Conservation (phyloP, 139 green algal genomes). For the Volvox africanus region DNA sequence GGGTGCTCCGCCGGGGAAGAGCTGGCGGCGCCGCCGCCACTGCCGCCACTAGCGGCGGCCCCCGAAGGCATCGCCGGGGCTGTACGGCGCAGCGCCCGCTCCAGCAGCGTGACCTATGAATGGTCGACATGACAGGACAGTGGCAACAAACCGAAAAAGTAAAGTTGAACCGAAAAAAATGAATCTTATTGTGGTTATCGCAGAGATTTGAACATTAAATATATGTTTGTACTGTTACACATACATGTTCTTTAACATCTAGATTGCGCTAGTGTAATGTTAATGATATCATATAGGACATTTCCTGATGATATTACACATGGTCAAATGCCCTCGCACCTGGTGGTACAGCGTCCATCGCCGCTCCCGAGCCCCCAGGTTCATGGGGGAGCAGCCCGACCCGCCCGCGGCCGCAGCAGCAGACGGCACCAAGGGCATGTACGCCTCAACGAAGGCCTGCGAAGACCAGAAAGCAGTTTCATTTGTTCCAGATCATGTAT, state of each 20-base stretch:
- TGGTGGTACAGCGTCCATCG: conserved; percentile 80
- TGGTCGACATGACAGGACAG: too few species aligned
- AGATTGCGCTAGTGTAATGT: too few species aligned
- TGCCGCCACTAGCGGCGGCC: background rate
- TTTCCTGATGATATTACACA: too few species aligned
- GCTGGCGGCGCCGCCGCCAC: background rate
- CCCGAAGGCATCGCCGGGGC: background rate
- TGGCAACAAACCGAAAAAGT: too few species aligned
- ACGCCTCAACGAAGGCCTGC: conserved; percentile 35
- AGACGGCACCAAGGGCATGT: conserved; percentile 43
- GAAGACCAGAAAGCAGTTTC: too few species aligned
- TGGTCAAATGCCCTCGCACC: conserved; percentile 6
- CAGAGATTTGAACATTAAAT: too few species aligned
- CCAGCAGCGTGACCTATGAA: conserved; percentile 74
- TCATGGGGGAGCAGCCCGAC: background rate
- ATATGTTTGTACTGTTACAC: too few species aligned
- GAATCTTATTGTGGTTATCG: too few species aligned
- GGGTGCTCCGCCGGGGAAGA: conserved; percentile 10
- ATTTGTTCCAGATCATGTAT: too few species aligned
- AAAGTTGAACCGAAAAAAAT: too few species aligned
- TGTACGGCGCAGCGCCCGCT: conserved; percentile 67
- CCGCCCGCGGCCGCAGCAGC: background rate
- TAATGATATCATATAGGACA: too few species aligned
- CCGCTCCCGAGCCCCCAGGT: conserved; percentile 15
- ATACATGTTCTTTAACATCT: too few species aligned